phyloP scores from a whole-genome alignment of 768 basidiomycete species.

The Kwoniella sp. region DNA sequence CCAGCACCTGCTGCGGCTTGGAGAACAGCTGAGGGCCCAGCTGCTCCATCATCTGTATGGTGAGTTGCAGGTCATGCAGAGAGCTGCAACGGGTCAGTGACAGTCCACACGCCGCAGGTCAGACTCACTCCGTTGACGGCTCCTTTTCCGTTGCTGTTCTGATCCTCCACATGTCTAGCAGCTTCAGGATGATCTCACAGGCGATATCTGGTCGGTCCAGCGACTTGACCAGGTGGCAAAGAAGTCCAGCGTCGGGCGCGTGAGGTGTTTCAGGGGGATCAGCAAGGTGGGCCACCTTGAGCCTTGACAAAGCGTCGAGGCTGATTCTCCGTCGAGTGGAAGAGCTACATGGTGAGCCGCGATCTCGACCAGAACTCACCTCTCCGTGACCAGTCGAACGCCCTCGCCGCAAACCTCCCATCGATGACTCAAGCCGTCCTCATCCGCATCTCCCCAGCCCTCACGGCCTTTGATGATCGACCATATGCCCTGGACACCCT shows the following conservation, averaged over 20 bases:
- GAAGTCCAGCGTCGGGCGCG: constrained; percentile 70
- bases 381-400: constrained; percentile 51
- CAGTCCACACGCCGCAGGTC: constrained; percentile 52
- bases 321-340: no score
- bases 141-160: constrained; percentile 46
- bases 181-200: constrained; percentile 66
- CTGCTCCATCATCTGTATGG: constrained; percentile 73
- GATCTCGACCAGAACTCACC: no score
- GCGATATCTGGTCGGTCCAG: constrained; percentile 67
- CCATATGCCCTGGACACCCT: constrained; percentile 60
- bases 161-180: constrained; percentile 66
- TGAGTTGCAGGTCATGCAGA: constrained; percentile 70
- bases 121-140: constrained; percentile 45
- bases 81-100: constrained; percentile 51
- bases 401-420: constrained; percentile 53
- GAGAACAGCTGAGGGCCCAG: constrained; percentile 60
- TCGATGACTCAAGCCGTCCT: constrained; percentile 57
- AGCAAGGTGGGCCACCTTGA: constrained; percentile 52
- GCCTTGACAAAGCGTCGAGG: constrained; percentile 53
- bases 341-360: no score
- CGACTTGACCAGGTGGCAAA: constrained; percentile 59
- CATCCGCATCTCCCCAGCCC: constrained; percentile 51
- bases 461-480: constrained; percentile 53
- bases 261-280: constrained; percentile 57
- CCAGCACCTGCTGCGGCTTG: constrained; percentile 69